Conservation (phyloP, 257 asterid genomes). For the Eucommia ulmoides region DNA sequence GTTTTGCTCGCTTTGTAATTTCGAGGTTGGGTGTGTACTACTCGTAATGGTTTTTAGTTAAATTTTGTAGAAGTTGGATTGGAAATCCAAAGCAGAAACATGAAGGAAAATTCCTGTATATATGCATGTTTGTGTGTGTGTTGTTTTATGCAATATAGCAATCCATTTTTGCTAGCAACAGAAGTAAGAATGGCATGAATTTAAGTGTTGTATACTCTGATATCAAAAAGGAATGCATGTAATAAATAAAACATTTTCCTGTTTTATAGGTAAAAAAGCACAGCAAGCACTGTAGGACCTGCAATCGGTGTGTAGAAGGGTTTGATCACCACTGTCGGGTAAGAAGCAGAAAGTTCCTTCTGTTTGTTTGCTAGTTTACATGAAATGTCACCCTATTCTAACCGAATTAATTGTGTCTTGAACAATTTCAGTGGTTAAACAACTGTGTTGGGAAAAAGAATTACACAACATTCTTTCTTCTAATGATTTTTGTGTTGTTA, state of each 20-base stretch:
- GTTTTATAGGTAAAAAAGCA: constrained; percentile 63
- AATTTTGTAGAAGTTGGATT: too few species aligned
- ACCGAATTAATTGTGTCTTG: constrained; percentile 7
- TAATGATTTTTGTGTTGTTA: constrained; percentile 64
- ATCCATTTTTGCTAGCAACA: too few species aligned
- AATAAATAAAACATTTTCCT: neutral
- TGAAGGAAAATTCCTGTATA: too few species aligned
- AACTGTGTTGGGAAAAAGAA: constrained; percentile 95
- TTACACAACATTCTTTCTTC: constrained; percentile 83
- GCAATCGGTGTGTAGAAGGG: constrained; percentile 95
- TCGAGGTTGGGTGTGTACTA: constrained; percentile 43
- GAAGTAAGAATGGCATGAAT: too few species aligned
- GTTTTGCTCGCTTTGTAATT: constrained; percentile 80
- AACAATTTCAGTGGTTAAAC: constrained; percentile 78
- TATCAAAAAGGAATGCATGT: too few species aligned
- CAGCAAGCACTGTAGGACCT: constrained; percentile 97
- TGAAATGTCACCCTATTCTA: too few species aligned
- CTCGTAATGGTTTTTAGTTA: too few species aligned
- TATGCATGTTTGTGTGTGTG: too few species aligned
- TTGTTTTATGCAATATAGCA: too few species aligned
- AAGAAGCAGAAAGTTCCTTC: constrained; percentile 9
- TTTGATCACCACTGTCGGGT: constrained; percentile 99
- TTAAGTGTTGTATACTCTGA: too few species aligned
- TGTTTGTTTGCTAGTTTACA: neutral
- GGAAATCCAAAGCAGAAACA: too few species aligned